phyloP scores from a whole-genome alignment of 1,284 basidiomycete species.

The Heterobasidion annosum region DNA sequence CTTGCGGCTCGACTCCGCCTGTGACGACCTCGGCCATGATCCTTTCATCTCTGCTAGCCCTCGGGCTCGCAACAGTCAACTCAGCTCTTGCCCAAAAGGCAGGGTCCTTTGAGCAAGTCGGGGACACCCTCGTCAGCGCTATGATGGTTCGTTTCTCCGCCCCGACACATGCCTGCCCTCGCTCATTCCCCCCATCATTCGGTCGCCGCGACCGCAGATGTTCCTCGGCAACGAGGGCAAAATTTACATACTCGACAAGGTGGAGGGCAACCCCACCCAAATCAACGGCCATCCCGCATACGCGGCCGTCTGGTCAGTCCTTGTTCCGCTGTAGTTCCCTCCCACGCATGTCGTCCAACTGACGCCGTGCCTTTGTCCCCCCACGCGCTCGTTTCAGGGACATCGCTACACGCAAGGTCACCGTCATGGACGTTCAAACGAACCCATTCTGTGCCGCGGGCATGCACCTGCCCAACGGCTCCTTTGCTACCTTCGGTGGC shows the following conservation, averaged over 20 bases:
- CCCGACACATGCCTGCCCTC: background rate
- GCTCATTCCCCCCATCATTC: no score
- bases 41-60: constrained; percentile 17
- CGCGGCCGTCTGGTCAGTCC: constrained; percentile 24
- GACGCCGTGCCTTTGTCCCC: background rate
- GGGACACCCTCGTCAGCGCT: constrained; percentile 47
- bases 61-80: constrained; percentile 26
- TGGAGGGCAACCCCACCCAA: constrained; percentile 40
- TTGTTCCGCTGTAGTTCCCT: no score
- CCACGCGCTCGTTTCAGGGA: background rate
- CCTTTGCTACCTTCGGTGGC: constrained; percentile 35
- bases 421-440: constrained; percentile 63
- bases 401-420: constrained; percentile 18
- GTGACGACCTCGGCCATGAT: constrained; percentile 3
- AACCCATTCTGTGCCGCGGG: constrained; percentile 82
- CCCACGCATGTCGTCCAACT: background rate
- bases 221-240: constrained; percentile 33
- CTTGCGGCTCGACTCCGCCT: no score
- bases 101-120: constrained; percentile 36
- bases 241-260: constrained; percentile 40
- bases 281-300: constrained; percentile 35
- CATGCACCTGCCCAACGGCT: constrained; percentile 37
- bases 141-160: constrained; percentile 45
- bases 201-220: constrained; percentile 20
- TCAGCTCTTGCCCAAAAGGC: constrained; percentile 24